Evolutionary conservation across 352 stramenopile species (phyloP).

Genomic region (Globisporangium echinulatum): DNA sequence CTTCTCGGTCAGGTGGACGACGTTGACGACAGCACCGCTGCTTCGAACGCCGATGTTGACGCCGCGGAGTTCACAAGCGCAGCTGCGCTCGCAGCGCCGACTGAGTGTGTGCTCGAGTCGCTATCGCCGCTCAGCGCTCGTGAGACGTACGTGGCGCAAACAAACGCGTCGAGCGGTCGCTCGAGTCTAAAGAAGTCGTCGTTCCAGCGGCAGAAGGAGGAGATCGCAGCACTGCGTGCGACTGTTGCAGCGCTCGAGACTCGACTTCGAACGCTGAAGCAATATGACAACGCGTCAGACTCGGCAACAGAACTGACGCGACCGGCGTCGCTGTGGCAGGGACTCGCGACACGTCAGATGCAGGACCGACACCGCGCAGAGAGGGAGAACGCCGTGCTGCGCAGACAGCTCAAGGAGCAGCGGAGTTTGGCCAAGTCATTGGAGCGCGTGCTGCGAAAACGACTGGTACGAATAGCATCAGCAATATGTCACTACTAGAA

Average conservation of each 20-base stretch:
- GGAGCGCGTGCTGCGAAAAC: conserved; percentile 6
- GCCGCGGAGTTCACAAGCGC: background rate
- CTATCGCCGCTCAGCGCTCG: background rate
- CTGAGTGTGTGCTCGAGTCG: background rate
- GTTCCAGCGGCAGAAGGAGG: conserved; percentile 8
- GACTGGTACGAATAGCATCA: background rate
- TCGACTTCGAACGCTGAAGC: background rate
- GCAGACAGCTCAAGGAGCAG: conserved; percentile 4
- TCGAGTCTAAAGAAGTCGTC: conserved; percentile 3
- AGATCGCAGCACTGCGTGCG: background rate
- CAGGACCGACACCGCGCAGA: background rate
- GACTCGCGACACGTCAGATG: conserved; percentile 1
- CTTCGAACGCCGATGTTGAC: background rate
- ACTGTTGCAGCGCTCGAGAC: conserved; percentile 2
- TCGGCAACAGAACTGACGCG: background rate
- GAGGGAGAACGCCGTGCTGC: conserved; percentile 4
- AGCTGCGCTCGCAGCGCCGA: background rate
- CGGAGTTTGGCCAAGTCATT: conserved; percentile 3
- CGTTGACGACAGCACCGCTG: background rate
- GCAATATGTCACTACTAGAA: background rate
- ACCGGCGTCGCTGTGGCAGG: conserved; percentile 1
- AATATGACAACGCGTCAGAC: background rate
- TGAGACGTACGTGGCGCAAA: background rate
- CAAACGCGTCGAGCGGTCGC: background rate
- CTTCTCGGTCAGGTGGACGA: background rate